Base-by-base conservation (phyloP, 2,329 filamentous ascomycete genomes). In the Penicillium oxalicum region DNA sequence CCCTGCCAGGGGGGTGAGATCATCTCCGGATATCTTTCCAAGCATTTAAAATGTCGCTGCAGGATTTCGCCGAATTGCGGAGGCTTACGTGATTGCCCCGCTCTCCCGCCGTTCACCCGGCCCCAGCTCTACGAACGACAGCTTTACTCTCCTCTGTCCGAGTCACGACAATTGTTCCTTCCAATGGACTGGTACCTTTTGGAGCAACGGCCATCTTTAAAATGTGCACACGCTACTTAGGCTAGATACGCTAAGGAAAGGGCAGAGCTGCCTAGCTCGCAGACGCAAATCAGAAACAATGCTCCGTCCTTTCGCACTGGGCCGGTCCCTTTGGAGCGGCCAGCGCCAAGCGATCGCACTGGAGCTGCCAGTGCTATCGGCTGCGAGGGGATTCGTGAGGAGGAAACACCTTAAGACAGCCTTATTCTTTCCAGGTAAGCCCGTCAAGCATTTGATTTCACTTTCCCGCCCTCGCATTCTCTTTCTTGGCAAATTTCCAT, bases 401-500 rank as follows among this genome's bases (percentile, higher is more conserved):
- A 46, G 45, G 46, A 37, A 37, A 25, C 32, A 35, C 12, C 56
- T 72, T 32, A 68, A 68, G 33, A 76, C 73, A 6, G 73, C 73
- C 38, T 66, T 76, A 18, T 76, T 76, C 55, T 75, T 75, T 50
- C 73, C 73, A 54, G 73, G 72, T 70, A 50, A 44, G 62, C 18
- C 18, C 18, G 18, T 18, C 18, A 18, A 18, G 18, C 18, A 18
- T 18, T 18, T 18, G 18, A 18, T 18, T 53, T 33, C 27, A 27
- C 4, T 33, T 11, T 7, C 8, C 8, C 11, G 8, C 11, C 7
- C 29, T 11, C 11, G 4, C 3, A 8, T 35, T 9, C 45, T 11
- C 4, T 27, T 13, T 25, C 12, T 27, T 24, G 36, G 47, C 33
- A 24, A 37, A n/a, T 26, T 5, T 54, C 61, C 47, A 53, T 33